Conservation (phyloP, 768 basidiomycete genomes). For the Xerocomellus chrysenteron region DNA sequence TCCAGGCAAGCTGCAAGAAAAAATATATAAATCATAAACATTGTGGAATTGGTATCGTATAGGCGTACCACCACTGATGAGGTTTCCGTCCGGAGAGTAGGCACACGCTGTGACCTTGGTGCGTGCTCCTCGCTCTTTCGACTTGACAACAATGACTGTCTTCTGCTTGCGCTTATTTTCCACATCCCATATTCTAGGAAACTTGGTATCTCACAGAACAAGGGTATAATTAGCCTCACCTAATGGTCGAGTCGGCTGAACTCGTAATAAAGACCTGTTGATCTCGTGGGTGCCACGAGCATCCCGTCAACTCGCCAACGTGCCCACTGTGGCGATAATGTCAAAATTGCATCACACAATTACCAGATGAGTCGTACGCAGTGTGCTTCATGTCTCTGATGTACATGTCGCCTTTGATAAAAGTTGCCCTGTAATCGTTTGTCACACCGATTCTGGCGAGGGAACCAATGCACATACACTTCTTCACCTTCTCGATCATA, state of each 20-base stretch:
- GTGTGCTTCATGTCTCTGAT: conserved; percentile 99
- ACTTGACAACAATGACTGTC: conserved; percentile 93
- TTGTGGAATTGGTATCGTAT: conserved; percentile 9
- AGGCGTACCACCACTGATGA: conserved; percentile 81
- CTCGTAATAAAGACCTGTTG: conserved; percentile 82
- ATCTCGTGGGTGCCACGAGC: conserved; percentile 92
- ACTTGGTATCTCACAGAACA: conserved; percentile 4
- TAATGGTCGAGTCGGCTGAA: conserved; percentile 94
- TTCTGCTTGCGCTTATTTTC: conserved; percentile 94
- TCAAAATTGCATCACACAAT: conserved; percentile 7
- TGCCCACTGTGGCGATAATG: conserved; percentile 67
- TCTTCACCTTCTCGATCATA: conserved; percentile 94
- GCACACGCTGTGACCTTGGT: conserved; percentile 87
- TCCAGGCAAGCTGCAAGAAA: conserved; percentile 72
- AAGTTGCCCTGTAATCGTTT: conserved; percentile 66
- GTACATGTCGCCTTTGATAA: conserved; percentile 95
- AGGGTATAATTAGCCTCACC: conserved; percentile 45
- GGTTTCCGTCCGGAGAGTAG: conserved; percentile 86
- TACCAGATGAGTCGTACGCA: conserved; percentile 55
- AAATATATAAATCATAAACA: neutral
- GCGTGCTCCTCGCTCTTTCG: conserved; percentile 90
- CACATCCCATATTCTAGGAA: conserved; percentile 85
- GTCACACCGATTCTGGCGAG: conserved; percentile 38
- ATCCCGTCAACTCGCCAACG: conserved; percentile 87
- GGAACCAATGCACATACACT: conserved; percentile 54